Evolutionary conservation across 2,329 filamentous ascomycete genomes (phyloP), one percentile per base, ranked within the genome.

Genomic region (Akanthomyces uredinophilus): DNA sequence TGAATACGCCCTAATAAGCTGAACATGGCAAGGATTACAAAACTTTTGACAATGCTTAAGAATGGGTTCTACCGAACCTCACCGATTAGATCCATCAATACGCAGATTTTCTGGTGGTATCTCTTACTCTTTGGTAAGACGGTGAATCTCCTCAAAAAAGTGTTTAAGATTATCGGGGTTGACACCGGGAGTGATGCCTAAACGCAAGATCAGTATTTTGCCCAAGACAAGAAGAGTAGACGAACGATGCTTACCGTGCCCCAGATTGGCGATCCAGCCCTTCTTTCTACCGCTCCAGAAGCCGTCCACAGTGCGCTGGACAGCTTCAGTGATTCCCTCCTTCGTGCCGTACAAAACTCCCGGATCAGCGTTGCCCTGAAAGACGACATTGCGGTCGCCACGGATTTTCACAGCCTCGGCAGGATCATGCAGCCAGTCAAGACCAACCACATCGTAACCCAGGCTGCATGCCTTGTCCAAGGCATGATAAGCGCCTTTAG

Each of bases 401-500:
- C 94, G 90, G 67, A 92, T 85, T 71, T 87, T 87, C 69, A 91
- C 88, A 13, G 95, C 93, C 68, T 95, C 87, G 3, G 88, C 88
- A 13, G 95, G 90, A 69, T 95, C 92, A 70, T 97, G 90, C 53
- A 96, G 81, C 95, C 95, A 99, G 77, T 99, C 95, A 67, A 99
- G 81, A 5, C 95, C 92, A 62, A 99, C 90, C 43, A 97, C 92
- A 71, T 98, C 86, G 79, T 98, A 99, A 46, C 92, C 93, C 18
- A 93, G 85, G 70, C 92, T 81, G 78, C 93, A 97, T 22, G 95
- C 84, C 37, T 90, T 87, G 68, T 97, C 91, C 54, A 99, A 82
- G 4, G 92, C 92, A 75, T 96, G 95, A 91, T 95, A 98, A 13
- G 95, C 94, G 13, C 95, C 95, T 80, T 99, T 99, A 41, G 95